These are phyloP conservation scores for Trifolium repens DNA, from an alignment of 306 rosid species.

Conservation along the genomic window DNA sequence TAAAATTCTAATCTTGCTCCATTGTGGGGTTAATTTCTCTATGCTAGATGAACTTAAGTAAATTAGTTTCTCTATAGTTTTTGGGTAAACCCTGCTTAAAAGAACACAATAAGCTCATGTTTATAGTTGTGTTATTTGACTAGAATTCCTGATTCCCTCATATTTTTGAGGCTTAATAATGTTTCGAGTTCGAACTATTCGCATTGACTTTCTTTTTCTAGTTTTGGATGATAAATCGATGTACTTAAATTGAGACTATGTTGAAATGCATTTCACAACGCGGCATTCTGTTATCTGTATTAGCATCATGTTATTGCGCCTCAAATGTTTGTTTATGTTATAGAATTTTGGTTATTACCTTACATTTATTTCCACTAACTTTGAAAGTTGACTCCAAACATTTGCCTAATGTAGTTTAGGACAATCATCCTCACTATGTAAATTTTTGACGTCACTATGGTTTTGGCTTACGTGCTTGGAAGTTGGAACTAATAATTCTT, in stretches of 20 bases:
- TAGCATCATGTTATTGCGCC: slow-evolving; percentile 5
- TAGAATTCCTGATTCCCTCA: slow-evolving; percentile 33
- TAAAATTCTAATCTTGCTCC: slow-evolving; percentile 51
- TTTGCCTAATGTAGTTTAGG: not conserved
- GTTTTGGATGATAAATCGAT: slow-evolving; percentile 25
- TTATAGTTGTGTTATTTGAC: slow-evolving; percentile 40
- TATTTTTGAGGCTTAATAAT: slow-evolving; percentile 9
- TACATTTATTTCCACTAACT: slow-evolving; percentile 7
- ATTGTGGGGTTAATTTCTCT: slow-evolving; percentile 41
- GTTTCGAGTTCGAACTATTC: slow-evolving; percentile 27
- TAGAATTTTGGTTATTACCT: slow-evolving; percentile 19
- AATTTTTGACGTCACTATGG: too few relatives aligned
- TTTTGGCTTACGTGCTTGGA: too few relatives aligned
- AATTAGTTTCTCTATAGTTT: slow-evolving; percentile 41
- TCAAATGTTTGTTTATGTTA: not conserved
- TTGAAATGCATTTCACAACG: slow-evolving; percentile 18
- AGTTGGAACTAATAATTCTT: too few relatives aligned
- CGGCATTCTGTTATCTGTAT: slow-evolving; percentile 4
- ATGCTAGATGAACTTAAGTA: slow-evolving; percentile 46
- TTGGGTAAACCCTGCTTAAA: slow-evolving; percentile 34
- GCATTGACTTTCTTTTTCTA: slow-evolving; percentile 5
- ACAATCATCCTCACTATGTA: not conserved
- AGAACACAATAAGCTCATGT: slow-evolving; percentile 43
- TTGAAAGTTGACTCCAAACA: slow-evolving; percentile 5
- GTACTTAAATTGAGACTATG: not conserved